Conservation (phyloP, 345 rosid genomes). For the Durio zibethinus region DNA sequence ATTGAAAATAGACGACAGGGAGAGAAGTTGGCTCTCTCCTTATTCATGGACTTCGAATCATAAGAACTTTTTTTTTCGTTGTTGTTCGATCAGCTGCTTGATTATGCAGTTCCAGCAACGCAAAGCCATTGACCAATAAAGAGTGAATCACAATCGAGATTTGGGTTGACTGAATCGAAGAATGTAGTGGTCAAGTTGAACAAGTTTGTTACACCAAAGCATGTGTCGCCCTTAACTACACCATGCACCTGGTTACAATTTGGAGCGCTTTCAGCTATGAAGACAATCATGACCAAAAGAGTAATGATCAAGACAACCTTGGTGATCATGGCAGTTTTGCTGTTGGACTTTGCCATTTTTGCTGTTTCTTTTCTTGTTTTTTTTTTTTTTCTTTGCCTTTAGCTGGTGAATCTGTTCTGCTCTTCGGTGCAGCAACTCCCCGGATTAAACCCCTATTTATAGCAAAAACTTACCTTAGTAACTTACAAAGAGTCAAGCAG, state of each 20-base stretch:
- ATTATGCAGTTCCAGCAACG: constrained; percentile 13
- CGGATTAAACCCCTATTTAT: not conserved
- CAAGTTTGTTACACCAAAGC: not conserved
- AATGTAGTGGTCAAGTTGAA: constrained; percentile 2
- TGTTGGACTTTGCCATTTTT: constrained; percentile 14
- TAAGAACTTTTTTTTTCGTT: not conserved
- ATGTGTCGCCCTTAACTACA: not conserved
- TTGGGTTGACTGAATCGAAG: constrained; percentile 26
- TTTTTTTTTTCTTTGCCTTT: not conserved
- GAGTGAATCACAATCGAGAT: constrained; percentile 25
- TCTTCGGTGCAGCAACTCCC: not conserved
- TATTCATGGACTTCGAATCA: not conserved
- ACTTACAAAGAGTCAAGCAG: not conserved
- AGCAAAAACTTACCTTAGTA: not conserved
- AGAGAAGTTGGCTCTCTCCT: not conserved
- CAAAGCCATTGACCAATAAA: constrained; percentile 44
- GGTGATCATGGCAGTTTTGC: constrained; percentile 1
- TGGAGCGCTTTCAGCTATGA: not conserved
- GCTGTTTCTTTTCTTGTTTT: not conserved
- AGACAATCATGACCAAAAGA: not conserved
- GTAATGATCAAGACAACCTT: not conserved
- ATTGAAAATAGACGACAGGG: not conserved
- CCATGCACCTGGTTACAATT: not conserved
- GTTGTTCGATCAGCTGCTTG: not conserved
- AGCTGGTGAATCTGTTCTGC: not conserved